Conservation (phyloP, 2,329 filamentous ascomycete species). For the Fusarium zealandicum region DNA sequence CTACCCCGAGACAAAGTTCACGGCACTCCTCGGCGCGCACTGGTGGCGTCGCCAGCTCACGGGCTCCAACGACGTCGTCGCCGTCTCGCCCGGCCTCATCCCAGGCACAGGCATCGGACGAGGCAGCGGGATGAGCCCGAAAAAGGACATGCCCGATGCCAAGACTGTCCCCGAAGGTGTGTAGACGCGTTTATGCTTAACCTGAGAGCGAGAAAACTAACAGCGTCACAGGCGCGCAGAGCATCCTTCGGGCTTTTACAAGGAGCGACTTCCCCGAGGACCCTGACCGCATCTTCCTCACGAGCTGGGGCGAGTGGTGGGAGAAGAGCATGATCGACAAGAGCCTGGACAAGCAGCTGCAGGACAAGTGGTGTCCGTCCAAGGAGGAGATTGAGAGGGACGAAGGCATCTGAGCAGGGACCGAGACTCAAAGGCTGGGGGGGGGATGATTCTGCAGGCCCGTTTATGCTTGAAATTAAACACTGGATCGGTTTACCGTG, state of each 20-base stretch:
- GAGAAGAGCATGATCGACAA: conserved; percentile 51
- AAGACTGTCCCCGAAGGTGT: conserved; percentile 57
- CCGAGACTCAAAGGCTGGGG: too few relatives aligned
- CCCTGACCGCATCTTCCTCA: conserved; percentile 60
- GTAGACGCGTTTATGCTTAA: neutral
- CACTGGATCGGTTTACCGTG: too few relatives aligned
- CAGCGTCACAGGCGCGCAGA: conserved; percentile 50
- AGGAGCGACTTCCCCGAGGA: conserved; percentile 58
- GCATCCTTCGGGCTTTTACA: conserved; percentile 54
- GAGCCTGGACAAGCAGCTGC: conserved; percentile 54
- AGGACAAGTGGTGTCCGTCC: conserved; percentile 59
- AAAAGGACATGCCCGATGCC: conserved; percentile 52
- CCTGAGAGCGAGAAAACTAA: conserved; percentile 16
- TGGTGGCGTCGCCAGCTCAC: conserved; percentile 64
- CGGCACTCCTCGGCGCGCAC: conserved; percentile 58
- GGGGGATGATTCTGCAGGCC: too few relatives aligned
- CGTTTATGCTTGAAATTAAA: too few relatives aligned
- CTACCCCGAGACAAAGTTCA: conserved; percentile 58
- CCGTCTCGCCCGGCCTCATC: conserved; percentile 61
- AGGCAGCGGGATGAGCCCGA: conserved; percentile 41
- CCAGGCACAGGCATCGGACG: conserved; percentile 55
- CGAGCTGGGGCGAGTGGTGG: conserved; percentile 66
- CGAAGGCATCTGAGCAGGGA: conserved; percentile 37
- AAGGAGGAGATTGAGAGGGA: conserved; percentile 58
- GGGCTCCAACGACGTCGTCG: conserved; percentile 54